Base-by-base conservation (phyloP, 495 filamentous ascomycete genomes). In the Neurospora sp. region DNA sequence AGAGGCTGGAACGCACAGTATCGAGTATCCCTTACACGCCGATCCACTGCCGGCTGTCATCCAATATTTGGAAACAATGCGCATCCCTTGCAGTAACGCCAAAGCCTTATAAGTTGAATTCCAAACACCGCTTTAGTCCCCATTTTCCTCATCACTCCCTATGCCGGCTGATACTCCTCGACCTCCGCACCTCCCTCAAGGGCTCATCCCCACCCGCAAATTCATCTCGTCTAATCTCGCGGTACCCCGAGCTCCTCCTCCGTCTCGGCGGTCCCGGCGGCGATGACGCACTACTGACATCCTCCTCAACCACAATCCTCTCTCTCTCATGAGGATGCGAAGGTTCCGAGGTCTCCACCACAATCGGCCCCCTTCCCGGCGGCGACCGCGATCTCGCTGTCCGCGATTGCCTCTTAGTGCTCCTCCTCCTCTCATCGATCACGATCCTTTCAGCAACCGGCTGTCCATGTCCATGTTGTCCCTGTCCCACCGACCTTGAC, bases 361-460 rank as follows among this genome's bases (percentile, higher is more conserved):
- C 53, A 65, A 65, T 35, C 6, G 53, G 53, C 8, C 42, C n/a
- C 3, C 42, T n/a, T 65, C 14, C 27, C 27, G 53, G 53, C 27
- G 53, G 53, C 14, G 53, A 65, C 14, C 53, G 53, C 14, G 53
- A 65, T 27, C 14, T 37, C 27, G 27, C 53, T 8, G 27, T 37
- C 53, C 53, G 9, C 27, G 53, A 65, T 37, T 14, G 48, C 22
- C 48, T 59, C 48, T n/a, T 59, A 0, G 11, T 59, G 11, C 71
- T 71, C 59, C 73, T 74, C 75, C 82, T 73, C 69, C 83, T 73
- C 73, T 82, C 80, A 27, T 76, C 78, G 41, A 82, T 79, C 48
- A 86, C 79, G n/a, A 86, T 78, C 35, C 85, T 80, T 76, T 86
- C 82, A 22, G 81, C 82, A 39, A 81, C 81, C 14, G 53, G 27